These are phyloP conservation scores for Tetrapyrgos nigripes DNA, from an alignment of 1,284 basidiomycete genomes.

Conservation along the genomic window DNA sequence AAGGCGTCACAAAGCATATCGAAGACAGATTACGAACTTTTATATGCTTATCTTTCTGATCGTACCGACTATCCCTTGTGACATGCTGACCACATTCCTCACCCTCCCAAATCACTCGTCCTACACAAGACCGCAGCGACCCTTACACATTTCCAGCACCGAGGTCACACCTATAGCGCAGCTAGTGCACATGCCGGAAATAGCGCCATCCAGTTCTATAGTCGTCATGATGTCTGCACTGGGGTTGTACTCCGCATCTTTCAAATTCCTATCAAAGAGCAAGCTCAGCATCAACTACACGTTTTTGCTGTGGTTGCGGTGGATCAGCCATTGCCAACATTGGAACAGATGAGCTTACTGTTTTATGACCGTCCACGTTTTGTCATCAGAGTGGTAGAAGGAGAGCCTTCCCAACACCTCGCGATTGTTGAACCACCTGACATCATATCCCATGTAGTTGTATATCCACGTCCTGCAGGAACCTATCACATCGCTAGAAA, in stretches of 20 bases:
- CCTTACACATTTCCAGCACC: too few species aligned
- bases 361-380: conserved; percentile 15
- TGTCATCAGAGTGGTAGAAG: conserved; percentile 22
- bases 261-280: conserved; percentile 23
- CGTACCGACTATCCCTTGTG: too few species aligned
- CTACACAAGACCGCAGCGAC: too few species aligned
- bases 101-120: too few species aligned
- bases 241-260: conserved; percentile 28
- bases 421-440: too few species aligned
- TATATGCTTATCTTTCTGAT: conserved; percentile 22
- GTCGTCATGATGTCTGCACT: conserved; percentile 10
- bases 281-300: conserved; percentile 22
- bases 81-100: too few species aligned
- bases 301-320: too few species aligned
- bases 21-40: conserved; percentile 16
- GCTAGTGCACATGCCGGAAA: conserved; percentile 27
- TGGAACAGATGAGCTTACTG: conserved; percentile 18
- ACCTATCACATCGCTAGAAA: conserved; percentile 26
- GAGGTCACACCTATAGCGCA: too few species aligned
- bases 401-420: conserved; percentile 5
- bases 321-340: too few species aligned
- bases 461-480: too few species aligned
- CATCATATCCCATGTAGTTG: too few species aligned
- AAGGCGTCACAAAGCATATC: conserved; percentile 14
- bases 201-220: conserved; percentile 27